Evolutionary conservation across 495 filamentous ascomycete species (phyloP).

Genomic region (Copromyces sp.): DNA sequence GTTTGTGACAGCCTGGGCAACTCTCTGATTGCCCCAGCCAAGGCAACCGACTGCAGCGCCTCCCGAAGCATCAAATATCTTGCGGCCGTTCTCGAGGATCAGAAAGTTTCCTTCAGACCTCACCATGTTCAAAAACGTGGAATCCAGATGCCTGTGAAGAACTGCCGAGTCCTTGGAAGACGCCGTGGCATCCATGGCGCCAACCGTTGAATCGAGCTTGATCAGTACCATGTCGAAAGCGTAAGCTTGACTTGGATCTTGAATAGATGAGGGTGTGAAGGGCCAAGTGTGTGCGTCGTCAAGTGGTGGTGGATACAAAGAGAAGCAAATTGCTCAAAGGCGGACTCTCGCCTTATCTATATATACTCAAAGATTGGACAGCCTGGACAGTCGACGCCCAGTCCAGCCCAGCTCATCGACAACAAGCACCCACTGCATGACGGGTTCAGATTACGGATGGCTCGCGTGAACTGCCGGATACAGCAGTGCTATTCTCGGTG

Average conservation of each 20-base stretch:
- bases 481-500: not conserved
- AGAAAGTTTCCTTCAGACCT: constrained; percentile 29
- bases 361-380: constrained; percentile 2
- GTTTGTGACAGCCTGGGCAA: constrained; percentile 32
- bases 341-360: not conserved
- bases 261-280: not conserved
- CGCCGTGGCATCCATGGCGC: not conserved
- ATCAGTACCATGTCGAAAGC: constrained; percentile 14
- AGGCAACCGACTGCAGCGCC: constrained; percentile 45
- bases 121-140: constrained; percentile 14
- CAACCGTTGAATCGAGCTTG: constrained; percentile 4
- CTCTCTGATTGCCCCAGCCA: constrained; percentile 37
- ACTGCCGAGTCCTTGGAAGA: constrained; percentile 20
- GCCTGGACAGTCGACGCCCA: constrained; percentile 1
- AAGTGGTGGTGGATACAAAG: not conserved
- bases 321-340: not conserved
- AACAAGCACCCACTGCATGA: constrained; percentile 5
- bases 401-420: constrained; percentile 1
- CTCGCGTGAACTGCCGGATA: not conserved
- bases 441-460: not conserved
- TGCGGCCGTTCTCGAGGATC: constrained; percentile 47
- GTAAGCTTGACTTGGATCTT: not conserved
- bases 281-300: not conserved
- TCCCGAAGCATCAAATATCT: constrained; percentile 51
- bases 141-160: constrained; percentile 23